Evolutionary conservation across 805 yeast genomes (phyloP).

Genomic region (Metschnikowia arizonensis): DNA sequence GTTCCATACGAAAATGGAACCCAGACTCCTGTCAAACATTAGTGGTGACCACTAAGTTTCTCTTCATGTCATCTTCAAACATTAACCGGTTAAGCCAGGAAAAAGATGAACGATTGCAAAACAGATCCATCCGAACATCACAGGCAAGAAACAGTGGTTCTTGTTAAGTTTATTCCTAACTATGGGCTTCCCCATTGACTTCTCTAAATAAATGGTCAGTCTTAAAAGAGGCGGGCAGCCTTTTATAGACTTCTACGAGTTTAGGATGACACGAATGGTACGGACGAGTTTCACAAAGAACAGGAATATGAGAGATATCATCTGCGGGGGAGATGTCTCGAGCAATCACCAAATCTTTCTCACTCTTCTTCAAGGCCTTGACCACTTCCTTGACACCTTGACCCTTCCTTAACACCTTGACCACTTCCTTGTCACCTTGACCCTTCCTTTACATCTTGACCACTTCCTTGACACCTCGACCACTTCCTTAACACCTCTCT

Average conservation of each 20-base stretch:
- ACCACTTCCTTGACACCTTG: conserved; percentile 98
- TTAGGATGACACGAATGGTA: conserved; percentile 89
- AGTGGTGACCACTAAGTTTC: conserved; percentile 34
- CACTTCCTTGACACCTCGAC: too few relatives aligned
- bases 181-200: too few relatives aligned
- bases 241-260: too few relatives aligned
- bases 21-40: conserved; percentile 35
- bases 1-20: conserved; percentile 41
- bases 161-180: too few relatives aligned
- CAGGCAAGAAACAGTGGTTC: conserved; percentile 34
- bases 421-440: too few relatives aligned
- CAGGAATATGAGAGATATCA: conserved; percentile 95
- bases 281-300: conserved; percentile 86
- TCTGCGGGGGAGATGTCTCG: conserved; percentile 98
- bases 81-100: conserved; percentile 53
- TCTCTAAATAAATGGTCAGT: too few relatives aligned
- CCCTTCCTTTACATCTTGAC: too few relatives aligned
- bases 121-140: conserved; percentile 40
- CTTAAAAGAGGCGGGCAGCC: too few relatives aligned
- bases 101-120: conserved; percentile 46
- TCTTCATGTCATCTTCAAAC: conserved; percentile 34
- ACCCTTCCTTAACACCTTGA: too few relatives aligned
- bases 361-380: conserved; percentile 96
- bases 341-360: conserved; percentile 92
- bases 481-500: conserved; percentile 99